Evolutionary conservation across 2,329 filamentous ascomycete genomes (phyloP).

Genomic region (Gaeumannomyces tritici): DNA sequence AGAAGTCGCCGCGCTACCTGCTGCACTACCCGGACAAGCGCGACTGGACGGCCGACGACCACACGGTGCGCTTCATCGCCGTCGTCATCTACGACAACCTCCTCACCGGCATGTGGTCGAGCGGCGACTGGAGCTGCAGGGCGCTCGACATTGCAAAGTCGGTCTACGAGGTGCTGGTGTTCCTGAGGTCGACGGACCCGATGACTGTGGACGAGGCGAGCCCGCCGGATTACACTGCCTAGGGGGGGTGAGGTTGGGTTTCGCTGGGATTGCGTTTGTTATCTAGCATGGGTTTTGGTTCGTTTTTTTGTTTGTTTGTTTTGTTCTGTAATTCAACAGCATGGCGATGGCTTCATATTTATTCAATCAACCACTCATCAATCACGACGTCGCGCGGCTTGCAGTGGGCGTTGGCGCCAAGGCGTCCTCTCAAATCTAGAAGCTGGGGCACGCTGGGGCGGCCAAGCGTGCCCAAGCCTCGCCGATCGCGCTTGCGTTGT

Average conservation of each 20-base stretch:
- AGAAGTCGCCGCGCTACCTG: slow-evolving; percentile 18
- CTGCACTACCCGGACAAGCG: slow-evolving; percentile 26
- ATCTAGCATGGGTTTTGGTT: too few species aligned
- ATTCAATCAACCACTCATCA: too few species aligned
- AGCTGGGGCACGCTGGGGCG: background rate
- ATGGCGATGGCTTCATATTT: too few species aligned
- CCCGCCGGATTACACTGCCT: background rate
- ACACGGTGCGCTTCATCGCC: slow-evolving; percentile 27
- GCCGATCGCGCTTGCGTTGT: background rate
- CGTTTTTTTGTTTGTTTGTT: too few species aligned
- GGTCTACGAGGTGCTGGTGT: slow-evolving; percentile 26
- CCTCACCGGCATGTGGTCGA: slow-evolving; percentile 21
- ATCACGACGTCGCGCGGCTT: too few species aligned
- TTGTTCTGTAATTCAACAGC: too few species aligned
- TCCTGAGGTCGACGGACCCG: slow-evolving; percentile 16
- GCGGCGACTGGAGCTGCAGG: slow-evolving; percentile 20
- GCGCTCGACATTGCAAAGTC: slow-evolving; percentile 21
- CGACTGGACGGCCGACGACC: slow-evolving; percentile 24
- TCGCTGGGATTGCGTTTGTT: background rate
- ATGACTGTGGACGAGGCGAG: slow-evolving; percentile 5
- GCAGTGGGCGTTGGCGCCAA: background rate
- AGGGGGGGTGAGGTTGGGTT: background rate
- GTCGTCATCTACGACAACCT: slow-evolving; percentile 24
- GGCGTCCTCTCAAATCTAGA: background rate
- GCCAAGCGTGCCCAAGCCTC: background rate